Evolutionary conservation across 2,329 filamentous ascomycete genomes (phyloP).

Genomic region (Calcarisporium arbuscula): DNA sequence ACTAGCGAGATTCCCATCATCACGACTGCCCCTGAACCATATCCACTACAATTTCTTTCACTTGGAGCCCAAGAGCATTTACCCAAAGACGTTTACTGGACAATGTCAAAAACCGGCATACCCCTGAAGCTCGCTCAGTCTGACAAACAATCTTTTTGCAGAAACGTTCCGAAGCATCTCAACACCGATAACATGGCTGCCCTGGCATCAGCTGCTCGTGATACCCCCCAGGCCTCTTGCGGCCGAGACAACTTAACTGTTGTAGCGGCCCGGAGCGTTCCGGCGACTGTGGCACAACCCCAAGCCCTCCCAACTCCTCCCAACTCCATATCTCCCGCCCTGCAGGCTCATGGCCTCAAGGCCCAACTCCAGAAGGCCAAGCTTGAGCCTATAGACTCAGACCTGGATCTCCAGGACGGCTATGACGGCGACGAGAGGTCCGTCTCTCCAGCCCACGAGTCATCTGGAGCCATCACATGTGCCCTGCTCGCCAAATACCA

Average conservation of each 20-base stretch:
- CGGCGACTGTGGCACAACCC: conserved; percentile 53
- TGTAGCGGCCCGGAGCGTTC: conserved; percentile 62
- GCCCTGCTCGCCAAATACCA: conserved; percentile 82
- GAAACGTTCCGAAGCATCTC: conserved; percentile 41
- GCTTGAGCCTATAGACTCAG: conserved; percentile 69
- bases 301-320: conserved; percentile 80
- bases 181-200: conserved; percentile 50
- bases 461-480: conserved; percentile 76
- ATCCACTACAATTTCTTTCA: too few species aligned
- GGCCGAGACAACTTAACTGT: conserved; percentile 66
- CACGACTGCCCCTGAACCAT: too few species aligned
- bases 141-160: too few species aligned
- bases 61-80: too few species aligned
- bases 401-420: conserved; percentile 74
- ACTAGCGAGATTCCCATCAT: too few species aligned
- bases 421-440: conserved; percentile 23
- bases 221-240: conserved; percentile 56
- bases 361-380: conserved; percentile 55
- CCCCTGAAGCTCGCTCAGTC: too few species aligned
- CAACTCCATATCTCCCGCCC: conserved; percentile 85
- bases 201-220: conserved; percentile 61
- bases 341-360: conserved; percentile 75
- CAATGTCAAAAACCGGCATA: too few species aligned
- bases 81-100: too few species aligned
- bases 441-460: conserved; percentile 54